phyloP scores from a whole-genome alignment of 148 eudicot genomes.

The Arbutus unedo region DNA sequence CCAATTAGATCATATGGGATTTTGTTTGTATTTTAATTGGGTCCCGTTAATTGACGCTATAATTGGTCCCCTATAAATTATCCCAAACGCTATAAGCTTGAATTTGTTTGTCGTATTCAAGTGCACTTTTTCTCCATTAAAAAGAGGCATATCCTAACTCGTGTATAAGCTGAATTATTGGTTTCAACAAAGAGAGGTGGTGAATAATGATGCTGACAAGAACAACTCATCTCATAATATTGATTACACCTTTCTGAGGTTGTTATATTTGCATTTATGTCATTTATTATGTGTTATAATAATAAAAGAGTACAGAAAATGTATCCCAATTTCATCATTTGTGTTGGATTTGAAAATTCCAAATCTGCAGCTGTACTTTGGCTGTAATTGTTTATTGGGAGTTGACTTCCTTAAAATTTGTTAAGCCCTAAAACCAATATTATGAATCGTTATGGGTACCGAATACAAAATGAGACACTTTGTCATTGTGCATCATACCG shows the following conservation, averaged over 20 bases:
- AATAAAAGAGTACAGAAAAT: background rate
- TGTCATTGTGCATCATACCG: too few relatives aligned
- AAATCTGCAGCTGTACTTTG: constrained; percentile 6
- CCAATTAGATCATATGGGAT: too few relatives aligned
- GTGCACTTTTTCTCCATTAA: background rate
- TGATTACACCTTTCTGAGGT: background rate
- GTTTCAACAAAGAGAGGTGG: background rate
- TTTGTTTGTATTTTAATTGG: too few relatives aligned
- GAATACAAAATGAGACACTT: too few relatives aligned
- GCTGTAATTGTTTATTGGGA: constrained; percentile 4
- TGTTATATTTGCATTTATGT: background rate
- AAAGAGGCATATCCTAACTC: background rate
- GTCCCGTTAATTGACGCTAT: too few relatives aligned
- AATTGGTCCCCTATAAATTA: too few relatives aligned
- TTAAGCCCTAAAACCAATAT: background rate
- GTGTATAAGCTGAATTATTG: background rate
- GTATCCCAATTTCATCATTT: background rate
- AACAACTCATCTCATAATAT: background rate
- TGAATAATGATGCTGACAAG: background rate
- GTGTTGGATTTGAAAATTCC: background rate
- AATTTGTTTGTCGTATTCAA: background rate
- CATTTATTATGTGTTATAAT: background rate
- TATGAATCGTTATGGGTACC: too few relatives aligned
- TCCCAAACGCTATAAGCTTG: too few relatives aligned
- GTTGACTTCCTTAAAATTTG: background rate